These are phyloP conservation scores for Penicillium sp. DNA, from an alignment of 2,329 filamentous ascomycete species.

Conservation along the genomic window DNA sequence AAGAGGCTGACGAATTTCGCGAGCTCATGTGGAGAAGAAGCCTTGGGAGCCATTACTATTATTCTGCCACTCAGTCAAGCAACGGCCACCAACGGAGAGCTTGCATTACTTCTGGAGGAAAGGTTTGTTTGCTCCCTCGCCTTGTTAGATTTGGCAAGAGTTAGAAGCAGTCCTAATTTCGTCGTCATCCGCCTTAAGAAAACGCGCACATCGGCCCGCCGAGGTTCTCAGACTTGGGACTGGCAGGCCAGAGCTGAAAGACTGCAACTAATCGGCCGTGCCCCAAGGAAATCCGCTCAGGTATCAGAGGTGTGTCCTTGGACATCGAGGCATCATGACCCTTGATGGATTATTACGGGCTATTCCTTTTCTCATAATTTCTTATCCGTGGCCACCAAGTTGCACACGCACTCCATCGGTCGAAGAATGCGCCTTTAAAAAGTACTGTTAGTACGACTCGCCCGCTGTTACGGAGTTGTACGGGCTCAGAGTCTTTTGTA, in stretches of 20 bases:
- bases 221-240: neutral
- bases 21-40: slow-evolving; percentile 15
- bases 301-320: neutral
- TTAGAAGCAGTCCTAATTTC: neutral
- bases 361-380: slow-evolving; percentile 5
- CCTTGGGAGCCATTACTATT: neutral
- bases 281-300: neutral
- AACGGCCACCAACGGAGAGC: neutral
- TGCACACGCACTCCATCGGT: slow-evolving; percentile 9
- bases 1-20: slow-evolving; percentile 11
- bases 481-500: slow-evolving; percentile 14
- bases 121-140: neutral
- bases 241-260: slow-evolving; percentile 10
- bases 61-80: neutral
- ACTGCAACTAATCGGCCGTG: slow-evolving; percentile 2
- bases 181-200: neutral
- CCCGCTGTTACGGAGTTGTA: slow-evolving; percentile 16
- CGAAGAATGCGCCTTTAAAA: slow-evolving; percentile 11
- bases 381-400: slow-evolving; percentile 3
- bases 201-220: neutral
- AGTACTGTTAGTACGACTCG: slow-evolving; percentile 16
- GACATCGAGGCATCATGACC: slow-evolving; percentile 10
- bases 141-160: neutral
- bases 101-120: neutral
- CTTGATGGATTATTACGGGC: slow-evolving; percentile 7